These are phyloP conservation scores for Colletotrichum caudatum DNA, from an alignment of 2,329 filamentous ascomycete species.

Conservation along the genomic window DNA sequence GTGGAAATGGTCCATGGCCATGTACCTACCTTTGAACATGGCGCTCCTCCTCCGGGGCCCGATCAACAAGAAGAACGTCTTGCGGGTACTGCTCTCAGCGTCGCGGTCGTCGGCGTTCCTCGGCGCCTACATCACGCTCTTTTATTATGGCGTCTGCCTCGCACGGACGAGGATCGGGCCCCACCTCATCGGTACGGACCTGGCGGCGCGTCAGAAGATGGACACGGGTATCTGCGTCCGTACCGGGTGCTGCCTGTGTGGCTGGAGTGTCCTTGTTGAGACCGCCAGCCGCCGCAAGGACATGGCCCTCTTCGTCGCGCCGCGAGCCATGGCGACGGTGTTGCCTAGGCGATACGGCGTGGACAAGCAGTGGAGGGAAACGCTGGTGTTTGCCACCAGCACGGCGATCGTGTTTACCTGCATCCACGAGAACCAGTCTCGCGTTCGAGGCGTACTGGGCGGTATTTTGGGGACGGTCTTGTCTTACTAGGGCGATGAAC, in stretches of 20 bases:
- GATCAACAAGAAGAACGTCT: constrained; percentile 59
- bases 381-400: constrained; percentile 73
- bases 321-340: constrained; percentile 79
- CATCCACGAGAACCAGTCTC: constrained; percentile 69
- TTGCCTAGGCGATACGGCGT: constrained; percentile 76
- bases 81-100: constrained; percentile 68
- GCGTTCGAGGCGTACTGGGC: constrained; percentile 78
- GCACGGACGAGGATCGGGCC: constrained; percentile 80
- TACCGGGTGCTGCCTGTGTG: constrained; percentile 79
- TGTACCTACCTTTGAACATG: constrained; percentile 81
- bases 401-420: constrained; percentile 78
- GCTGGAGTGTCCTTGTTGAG: constrained; percentile 85
- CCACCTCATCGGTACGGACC: constrained; percentile 68
- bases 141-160: constrained; percentile 89
- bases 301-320: constrained; percentile 83
- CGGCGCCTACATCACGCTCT: constrained; percentile 80
- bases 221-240: constrained; percentile 77
- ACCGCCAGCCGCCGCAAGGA: constrained; percentile 75
- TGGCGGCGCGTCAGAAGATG: constrained; percentile 61
- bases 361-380: constrained; percentile 76
- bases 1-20: constrained; percentile 80
- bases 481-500: constrained; percentile 46
- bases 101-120: constrained; percentile 81
- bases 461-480: constrained; percentile 67
- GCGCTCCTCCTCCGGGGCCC: constrained; percentile 67